Conservation (phyloP, 768 basidiomycete species). For the Fomitopsis serialis region DNA sequence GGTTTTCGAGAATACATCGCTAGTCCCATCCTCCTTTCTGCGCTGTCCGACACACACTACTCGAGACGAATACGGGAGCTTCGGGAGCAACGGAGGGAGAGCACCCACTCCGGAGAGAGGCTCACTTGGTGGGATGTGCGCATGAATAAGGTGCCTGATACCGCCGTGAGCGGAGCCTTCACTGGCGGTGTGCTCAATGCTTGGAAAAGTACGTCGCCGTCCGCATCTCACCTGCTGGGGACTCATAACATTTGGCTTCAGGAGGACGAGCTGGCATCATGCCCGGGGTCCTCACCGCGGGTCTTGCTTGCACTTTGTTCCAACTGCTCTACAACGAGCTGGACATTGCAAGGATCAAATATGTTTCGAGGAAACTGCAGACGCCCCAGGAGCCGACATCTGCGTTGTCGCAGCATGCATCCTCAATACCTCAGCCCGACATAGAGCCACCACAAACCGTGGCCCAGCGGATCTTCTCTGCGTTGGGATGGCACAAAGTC, state of each 20-base stretch:
- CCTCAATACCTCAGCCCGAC: not conserved
- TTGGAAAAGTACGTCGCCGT: conserved; percentile 49
- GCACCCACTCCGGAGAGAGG: not conserved
- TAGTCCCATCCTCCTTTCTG: conserved; percentile 50
- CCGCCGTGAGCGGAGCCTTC: conserved; percentile 63
- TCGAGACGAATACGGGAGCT: conserved; percentile 31
- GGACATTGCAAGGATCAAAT: conserved; percentile 53
- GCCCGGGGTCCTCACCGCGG: conserved; percentile 58
- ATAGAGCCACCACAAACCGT: conserved; percentile 18
- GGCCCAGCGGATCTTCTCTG: conserved; percentile 35
- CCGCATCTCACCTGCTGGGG: not conserved
- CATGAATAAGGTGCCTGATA: conserved; percentile 59
- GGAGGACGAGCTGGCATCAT: conserved; percentile 55
- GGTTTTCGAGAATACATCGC: conserved; percentile 75
- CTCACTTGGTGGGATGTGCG: conserved; percentile 51
- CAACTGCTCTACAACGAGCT: conserved; percentile 72
- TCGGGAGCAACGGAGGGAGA: conserved; percentile 18
- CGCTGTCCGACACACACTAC: conserved; percentile 44
- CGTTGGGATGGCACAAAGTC: conserved; percentile 49
- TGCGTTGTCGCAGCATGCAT: not conserved
- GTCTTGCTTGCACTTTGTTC: conserved; percentile 50
- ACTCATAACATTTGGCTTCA: conserved; percentile 20
- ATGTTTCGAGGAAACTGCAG: conserved; percentile 36
- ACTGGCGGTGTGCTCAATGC: conserved; percentile 56
- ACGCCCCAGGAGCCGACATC: not conserved